A percentile compares a stretch with the other conserved stretches of the same genome.
These are phyloP conservation scores for Polychaeton citri DNA, from an alignment of 2,329 filamentous ascomycete species.

Conservation along the genomic window DNA sequence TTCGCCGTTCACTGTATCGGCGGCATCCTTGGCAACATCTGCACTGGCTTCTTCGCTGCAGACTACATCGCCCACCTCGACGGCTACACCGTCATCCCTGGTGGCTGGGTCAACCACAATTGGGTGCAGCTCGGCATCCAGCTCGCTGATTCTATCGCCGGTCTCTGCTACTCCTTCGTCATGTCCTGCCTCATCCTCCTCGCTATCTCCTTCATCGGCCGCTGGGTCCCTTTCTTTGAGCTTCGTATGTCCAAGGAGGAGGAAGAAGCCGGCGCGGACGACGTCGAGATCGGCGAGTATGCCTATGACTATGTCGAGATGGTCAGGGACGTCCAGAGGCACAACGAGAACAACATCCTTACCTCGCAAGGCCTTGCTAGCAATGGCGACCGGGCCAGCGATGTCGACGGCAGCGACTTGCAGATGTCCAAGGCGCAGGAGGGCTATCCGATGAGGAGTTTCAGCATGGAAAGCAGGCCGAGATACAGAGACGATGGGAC, in stretches of 20 bases:
- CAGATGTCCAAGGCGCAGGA: not conserved
- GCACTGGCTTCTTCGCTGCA: conserved; percentile 71
- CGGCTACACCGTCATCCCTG: conserved; percentile 50
- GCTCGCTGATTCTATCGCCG: conserved; percentile 65
- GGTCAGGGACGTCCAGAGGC: conserved; percentile 47
- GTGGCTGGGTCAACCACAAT: conserved; percentile 73
- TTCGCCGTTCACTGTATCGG: conserved; percentile 73
- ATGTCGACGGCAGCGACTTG: not conserved
- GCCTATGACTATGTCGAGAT: conserved; percentile 92
- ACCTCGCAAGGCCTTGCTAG: not conserved
- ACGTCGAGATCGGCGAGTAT: conserved; percentile 84
- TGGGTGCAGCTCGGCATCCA: conserved; percentile 78
- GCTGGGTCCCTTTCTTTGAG: conserved; percentile 61
- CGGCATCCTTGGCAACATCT: conserved; percentile 64
- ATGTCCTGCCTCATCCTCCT: conserved; percentile 62
- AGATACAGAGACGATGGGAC: not conserved
- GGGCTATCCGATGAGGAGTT: not conserved
- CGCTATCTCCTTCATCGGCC: conserved; percentile 51
- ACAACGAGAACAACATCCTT: not conserved
- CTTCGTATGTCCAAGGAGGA: conserved; percentile 65
- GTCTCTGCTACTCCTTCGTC: conserved; percentile 64
- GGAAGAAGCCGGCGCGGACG: conserved; percentile 75
- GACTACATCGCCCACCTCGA: conserved; percentile 76
- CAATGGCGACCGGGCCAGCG: not conserved
- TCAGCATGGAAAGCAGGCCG: not conserved